Evolutionary conservation across 257 asterid genomes (phyloP).

Genomic region (Nicotiana noctiflora): DNA sequence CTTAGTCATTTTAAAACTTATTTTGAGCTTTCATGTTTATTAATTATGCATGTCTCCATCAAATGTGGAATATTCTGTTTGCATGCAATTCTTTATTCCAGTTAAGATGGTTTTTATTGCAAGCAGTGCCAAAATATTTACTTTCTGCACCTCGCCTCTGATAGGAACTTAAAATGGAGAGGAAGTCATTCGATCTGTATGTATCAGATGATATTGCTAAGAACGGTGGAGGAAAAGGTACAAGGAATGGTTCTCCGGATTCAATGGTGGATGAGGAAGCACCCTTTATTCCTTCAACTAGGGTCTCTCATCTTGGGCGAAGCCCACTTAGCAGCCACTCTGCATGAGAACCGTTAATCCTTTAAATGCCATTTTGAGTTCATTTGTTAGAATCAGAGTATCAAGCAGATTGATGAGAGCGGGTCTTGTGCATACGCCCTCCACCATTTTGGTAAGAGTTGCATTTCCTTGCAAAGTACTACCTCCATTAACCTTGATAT

Average conservation of each 20-base stretch:
- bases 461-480: slow-evolving; percentile 1
- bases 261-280: slow-evolving; percentile 49
- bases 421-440: slow-evolving; percentile 6
- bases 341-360: not conserved
- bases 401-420: not conserved
- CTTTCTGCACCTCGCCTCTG: not conserved
- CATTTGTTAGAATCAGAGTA: slow-evolving; percentile 7
- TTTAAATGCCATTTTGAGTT: not conserved
- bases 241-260: slow-evolving; percentile 26
- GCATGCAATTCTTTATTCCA: not conserved
- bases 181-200: slow-evolving; percentile 61
- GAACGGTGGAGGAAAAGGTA: slow-evolving; percentile 15
- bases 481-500: not conserved
- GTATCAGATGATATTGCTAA: slow-evolving; percentile 28
- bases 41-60: not conserved
- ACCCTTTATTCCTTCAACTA: slow-evolving; percentile 47
- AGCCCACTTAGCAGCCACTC: slow-evolving; percentile 28
- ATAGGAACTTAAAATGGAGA: slow-evolving; percentile 67
- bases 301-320: slow-evolving; percentile 62
- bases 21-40: not conserved
- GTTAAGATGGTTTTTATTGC: not conserved
- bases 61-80: not conserved
- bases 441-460: slow-evolving; percentile 6
- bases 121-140: not conserved
- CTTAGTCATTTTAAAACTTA: not conserved